Conservation (phyloP, 2,329 filamentous ascomycete species). For the Sporothrix dimorphospora region DNA sequence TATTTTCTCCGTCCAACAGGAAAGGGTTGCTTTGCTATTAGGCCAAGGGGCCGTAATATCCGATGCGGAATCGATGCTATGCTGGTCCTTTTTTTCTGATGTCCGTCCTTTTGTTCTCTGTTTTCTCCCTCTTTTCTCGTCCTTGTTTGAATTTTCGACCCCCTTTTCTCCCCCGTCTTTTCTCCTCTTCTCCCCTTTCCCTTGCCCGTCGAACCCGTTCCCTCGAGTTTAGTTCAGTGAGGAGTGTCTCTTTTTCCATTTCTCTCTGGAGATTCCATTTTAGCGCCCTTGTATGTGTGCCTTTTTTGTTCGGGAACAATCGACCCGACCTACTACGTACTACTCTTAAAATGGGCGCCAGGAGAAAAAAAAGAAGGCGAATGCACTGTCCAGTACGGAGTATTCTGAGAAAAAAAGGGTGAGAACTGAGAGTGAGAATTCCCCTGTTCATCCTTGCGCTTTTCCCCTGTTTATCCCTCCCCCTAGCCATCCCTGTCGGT, state of each 20-base stretch:
- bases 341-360: neutral
- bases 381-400: too few relatives aligned
- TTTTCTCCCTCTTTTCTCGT: neutral
- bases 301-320: neutral
- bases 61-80: constrained; percentile 11
- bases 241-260: neutral
- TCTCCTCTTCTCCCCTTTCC: neutral
- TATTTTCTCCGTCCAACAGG: neutral
- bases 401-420: neutral
- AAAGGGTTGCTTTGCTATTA: neutral
- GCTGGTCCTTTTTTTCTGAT: neutral
- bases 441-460: neutral
- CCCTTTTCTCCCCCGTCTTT: neutral
- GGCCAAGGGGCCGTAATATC: neutral
- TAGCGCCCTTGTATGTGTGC: neutral
- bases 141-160: neutral
- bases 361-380: neutral
- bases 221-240: neutral
- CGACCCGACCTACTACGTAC: too few relatives aligned
- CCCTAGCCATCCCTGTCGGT: neutral
- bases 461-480: constrained; percentile 7
- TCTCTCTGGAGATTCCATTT: neutral
- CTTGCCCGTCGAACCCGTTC: neutral
- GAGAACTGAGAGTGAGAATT: neutral
- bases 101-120: neutral